Conservation (phyloP, 208 protist species). For the Wallacemonas collosoma region DNA sequence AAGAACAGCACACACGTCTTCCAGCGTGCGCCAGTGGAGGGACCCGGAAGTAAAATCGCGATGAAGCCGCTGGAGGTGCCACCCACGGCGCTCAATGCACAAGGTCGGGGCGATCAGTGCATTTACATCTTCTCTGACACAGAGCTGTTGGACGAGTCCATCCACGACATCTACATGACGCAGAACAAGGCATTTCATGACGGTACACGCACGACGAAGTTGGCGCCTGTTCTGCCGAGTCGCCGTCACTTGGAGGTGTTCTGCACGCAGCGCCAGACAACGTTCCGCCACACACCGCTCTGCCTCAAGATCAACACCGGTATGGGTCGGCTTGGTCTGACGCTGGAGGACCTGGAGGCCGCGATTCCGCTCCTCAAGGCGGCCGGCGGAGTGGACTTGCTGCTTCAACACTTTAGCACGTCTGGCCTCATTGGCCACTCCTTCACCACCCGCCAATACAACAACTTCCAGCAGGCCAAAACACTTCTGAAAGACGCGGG, state of each 20-base stretch:
- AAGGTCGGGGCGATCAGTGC: conserved; percentile 23
- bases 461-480: conserved; percentile 40
- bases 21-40: background rate
- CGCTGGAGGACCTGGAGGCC: conserved; percentile 32
- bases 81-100: conserved; percentile 7
- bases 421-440: conserved; percentile 42
- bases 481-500: conserved; percentile 32
- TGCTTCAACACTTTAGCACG: conserved; percentile 59
- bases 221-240: conserved; percentile 40
- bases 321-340: conserved; percentile 57
- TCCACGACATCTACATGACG: conserved; percentile 35
- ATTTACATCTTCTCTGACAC: conserved; percentile 58
- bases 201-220: conserved; percentile 22
- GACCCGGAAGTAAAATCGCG: background rate
- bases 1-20: conserved; percentile 1
- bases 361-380: conserved; percentile 38
- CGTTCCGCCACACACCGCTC: conserved; percentile 44
- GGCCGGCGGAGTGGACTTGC: conserved; percentile 42
- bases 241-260: conserved; percentile 42
- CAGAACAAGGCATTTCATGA: conserved; percentile 39
- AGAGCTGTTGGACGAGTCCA: conserved; percentile 42
- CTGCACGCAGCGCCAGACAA: conserved; percentile 29
- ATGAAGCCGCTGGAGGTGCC: conserved; percentile 1
- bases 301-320: conserved; percentile 58
- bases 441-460: conserved; percentile 40